These are phyloP conservation scores for Vicia sativa DNA, from an alignment of 306 rosid species.

Conservation along the genomic window DNA sequence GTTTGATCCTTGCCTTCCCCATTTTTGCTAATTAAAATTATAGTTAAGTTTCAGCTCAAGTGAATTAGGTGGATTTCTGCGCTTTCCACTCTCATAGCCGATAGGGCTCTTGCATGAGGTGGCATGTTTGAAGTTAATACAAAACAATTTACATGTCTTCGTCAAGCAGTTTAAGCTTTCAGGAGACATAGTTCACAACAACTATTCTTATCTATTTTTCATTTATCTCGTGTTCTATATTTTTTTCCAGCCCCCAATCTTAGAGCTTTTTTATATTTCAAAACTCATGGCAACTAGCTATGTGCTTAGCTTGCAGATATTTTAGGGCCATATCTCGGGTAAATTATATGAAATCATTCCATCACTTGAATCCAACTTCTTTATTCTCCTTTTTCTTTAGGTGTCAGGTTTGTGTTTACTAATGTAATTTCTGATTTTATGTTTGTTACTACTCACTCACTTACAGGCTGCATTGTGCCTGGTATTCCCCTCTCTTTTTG, in stretches of 20 bases:
- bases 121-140: not conserved
- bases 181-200: not conserved
- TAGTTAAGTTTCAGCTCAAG: not conserved
- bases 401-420: not conserved
- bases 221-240: slow-evolving; percentile 9
- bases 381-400: slow-evolving; percentile 8
- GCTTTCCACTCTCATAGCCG: not conserved
- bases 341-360: not conserved
- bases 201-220: not conserved
- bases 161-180: not conserved
- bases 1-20: not conserved
- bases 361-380: slow-evolving; percentile 6
- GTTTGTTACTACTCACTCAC: not conserved
- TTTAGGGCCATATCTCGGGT: too few species aligned
- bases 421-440: not conserved
- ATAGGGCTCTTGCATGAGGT: not conserved
- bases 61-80: not conserved
- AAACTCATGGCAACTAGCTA: too few species aligned
- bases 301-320: too few species aligned
- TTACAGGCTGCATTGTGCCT: not conserved
- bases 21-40: not conserved
- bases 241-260: not conserved
- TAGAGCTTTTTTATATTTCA: not conserved
- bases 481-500: not conserved
- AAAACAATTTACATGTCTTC: not conserved